A percentile compares a stretch with the other conserved stretches of the same genome.
These are phyloP conservation scores for Didymosphaeria variabile DNA, from an alignment of 2,329 filamentous ascomycete genomes.

Conservation along the genomic window DNA sequence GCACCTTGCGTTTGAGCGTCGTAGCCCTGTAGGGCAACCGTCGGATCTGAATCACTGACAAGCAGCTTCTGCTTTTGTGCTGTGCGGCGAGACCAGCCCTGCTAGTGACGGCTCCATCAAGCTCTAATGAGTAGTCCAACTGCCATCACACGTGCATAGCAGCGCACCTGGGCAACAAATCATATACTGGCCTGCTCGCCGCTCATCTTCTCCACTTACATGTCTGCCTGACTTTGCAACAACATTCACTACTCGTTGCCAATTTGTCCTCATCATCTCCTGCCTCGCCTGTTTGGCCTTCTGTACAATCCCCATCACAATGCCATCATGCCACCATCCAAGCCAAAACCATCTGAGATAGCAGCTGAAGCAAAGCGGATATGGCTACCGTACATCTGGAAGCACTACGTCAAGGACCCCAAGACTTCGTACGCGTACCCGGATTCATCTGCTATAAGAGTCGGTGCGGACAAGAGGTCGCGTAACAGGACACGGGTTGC, in stretches of 20 bases:
- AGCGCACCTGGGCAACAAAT: constrained; percentile 35
- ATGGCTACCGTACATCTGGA: constrained; percentile 72
- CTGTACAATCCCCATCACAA: constrained; percentile 15
- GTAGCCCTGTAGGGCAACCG: constrained; percentile 34
- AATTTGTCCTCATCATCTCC: constrained; percentile 7
- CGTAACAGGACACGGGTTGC: constrained; percentile 53
- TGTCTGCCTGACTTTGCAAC: constrained; percentile 18
- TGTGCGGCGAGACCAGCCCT: constrained; percentile 32
- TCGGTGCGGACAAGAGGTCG: constrained; percentile 58
- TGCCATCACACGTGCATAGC: constrained; percentile 38
- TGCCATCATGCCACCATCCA: constrained; percentile 64
- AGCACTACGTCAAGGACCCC: constrained; percentile 63
- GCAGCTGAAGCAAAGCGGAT: constrained; percentile 76
- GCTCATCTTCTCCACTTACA: constrained; percentile 23
- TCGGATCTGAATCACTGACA: constrained; percentile 38
- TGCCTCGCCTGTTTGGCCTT: constrained; percentile 9
- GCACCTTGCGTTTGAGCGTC: constrained; percentile 33
- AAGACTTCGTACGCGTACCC: constrained; percentile 67
- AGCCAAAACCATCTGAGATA: constrained; percentile 73
- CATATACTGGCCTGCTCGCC: constrained; percentile 38
- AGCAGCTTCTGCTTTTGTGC: constrained; percentile 37
- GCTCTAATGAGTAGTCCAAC: constrained; percentile 40
- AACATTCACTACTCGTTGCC: constrained; percentile 17
- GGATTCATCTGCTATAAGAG: constrained; percentile 48
- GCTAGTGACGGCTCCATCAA: constrained; percentile 41